A percentile compares a stretch with the other conserved stretches of the same genome.
Conservation (phyloP, 108 stramenopile species). For the Conticribra guillardii region DNA sequence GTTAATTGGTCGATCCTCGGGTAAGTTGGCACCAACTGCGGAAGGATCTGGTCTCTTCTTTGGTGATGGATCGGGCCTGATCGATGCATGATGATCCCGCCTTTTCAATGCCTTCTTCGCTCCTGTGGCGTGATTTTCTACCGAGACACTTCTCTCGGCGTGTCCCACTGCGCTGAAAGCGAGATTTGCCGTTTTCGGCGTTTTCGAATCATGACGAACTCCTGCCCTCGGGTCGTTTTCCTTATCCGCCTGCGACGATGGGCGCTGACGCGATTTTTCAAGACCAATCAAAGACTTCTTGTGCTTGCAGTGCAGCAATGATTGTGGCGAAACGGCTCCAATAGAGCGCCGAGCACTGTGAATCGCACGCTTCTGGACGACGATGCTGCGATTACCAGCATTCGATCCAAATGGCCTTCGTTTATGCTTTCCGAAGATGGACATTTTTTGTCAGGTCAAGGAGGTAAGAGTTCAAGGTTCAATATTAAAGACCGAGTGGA, state of each 20-base stretch:
- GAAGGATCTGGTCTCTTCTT: constrained; percentile 37
- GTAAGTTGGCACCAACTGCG: neutral
- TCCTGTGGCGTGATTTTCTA: constrained; percentile 2
- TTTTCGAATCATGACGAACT: constrained; percentile 45
- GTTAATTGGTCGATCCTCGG: no score
- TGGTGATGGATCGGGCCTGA: constrained; percentile 41
- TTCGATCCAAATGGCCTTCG: constrained; percentile 39
- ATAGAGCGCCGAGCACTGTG: neutral
- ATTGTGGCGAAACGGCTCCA: neutral
- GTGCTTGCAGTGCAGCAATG: neutral
- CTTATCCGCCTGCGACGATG: neutral
- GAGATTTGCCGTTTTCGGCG: constrained; percentile 42
- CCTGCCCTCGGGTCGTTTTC: neutral
- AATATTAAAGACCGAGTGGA: neutral
- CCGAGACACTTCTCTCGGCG: constrained; percentile 5
- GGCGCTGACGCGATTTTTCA: constrained; percentile 1
- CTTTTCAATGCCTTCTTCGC: neutral
- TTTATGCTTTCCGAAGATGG: constrained; percentile 3
- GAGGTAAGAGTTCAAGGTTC: neutral
- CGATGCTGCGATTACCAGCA: constrained; percentile 15
- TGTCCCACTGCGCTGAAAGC: constrained; percentile 8
- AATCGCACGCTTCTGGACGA: neutral
- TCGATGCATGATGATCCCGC: neutral
- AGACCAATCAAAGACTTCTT: neutral
- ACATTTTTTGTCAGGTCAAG: neutral